A percentile compares a stretch with the other conserved stretches of the same genome.
Conservation (phyloP, 768 basidiomycete species). For the Podaxis mareebaensis region DNA sequence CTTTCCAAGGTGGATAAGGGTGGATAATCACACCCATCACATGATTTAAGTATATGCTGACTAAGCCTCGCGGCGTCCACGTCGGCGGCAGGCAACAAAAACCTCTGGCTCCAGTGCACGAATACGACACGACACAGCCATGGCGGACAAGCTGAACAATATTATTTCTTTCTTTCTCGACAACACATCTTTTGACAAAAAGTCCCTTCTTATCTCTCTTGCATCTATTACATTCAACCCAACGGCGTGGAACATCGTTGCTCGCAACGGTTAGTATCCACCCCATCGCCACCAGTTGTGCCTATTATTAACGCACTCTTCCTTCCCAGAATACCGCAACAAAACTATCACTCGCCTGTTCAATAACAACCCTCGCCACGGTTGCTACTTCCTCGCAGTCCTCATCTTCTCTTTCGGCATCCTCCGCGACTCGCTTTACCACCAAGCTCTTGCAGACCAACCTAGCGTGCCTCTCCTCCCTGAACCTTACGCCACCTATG, state of each 20-base stretch:
- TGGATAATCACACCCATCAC: too few relatives aligned
- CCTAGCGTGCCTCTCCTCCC: constrained; percentile 69
- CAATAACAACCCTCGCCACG: constrained; percentile 68
- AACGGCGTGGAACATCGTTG: constrained; percentile 93
- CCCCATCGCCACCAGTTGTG: background rate
- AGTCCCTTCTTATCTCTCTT: constrained; percentile 67
- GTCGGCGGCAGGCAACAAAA: background rate
- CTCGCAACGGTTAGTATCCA: constrained; percentile 72
- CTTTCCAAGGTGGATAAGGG: too few relatives aligned
- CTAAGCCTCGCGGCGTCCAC: background rate
- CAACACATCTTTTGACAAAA: constrained; percentile 59
- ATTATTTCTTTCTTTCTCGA: constrained; percentile 16
- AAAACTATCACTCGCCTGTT: constrained; percentile 86
- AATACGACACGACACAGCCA: background rate
- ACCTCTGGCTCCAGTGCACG: background rate
- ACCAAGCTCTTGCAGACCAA: constrained; percentile 73
- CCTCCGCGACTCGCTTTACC: constrained; percentile 81
- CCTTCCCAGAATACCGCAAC: constrained; percentile 60
- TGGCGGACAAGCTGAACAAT: constrained; percentile 7
- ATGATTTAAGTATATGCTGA: background rate
- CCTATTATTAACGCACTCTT: constrained; percentile 2
- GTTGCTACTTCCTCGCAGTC: constrained; percentile 86
- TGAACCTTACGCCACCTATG: constrained; percentile 57
- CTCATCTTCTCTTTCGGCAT: constrained; percentile 87
- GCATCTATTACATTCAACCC: constrained; percentile 86